A percentile compares a stretch with the other conserved stretches of the same genome.
Conservation (phyloP, 192 early-diverging fungal species). For the Backusella liffmaniae region DNA sequence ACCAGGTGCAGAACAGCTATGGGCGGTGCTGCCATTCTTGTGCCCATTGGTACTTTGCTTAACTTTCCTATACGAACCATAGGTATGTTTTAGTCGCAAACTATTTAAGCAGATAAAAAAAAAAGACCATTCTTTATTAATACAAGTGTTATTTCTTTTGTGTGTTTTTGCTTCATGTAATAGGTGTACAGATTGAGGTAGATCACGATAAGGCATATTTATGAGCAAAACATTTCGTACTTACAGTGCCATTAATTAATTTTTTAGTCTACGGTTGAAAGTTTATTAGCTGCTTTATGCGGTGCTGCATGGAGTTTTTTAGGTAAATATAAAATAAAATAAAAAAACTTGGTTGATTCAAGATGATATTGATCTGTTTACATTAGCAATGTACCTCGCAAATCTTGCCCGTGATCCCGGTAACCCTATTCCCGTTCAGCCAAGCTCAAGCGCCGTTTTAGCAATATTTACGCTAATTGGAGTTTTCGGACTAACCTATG, state of each 20-base stretch:
- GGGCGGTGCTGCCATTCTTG: constrained; percentile 13
- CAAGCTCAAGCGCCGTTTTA: constrained; percentile 18
- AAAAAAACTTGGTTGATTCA: neutral
- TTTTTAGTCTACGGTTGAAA: constrained; percentile 9
- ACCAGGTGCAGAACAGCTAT: neutral
- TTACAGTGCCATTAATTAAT: neutral
- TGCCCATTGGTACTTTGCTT: constrained; percentile 20
- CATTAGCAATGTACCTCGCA: constrained; percentile 26
- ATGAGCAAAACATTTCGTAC: neutral
- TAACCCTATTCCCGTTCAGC: constrained; percentile 17
- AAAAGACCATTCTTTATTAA: neutral
- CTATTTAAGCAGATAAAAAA: neutral
- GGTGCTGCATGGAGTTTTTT: constrained; percentile 25
- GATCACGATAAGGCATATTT: neutral
- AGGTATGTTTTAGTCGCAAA: neutral
- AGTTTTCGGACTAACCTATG: constrained; percentile 25
- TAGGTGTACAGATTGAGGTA: constrained; percentile 35
- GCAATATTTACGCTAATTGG: constrained; percentile 32
- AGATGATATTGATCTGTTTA: neutral
- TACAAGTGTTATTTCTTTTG: neutral
- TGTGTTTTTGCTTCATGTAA: neutral
- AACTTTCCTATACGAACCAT: constrained; percentile 23
- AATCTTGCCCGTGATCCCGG: constrained; percentile 26
- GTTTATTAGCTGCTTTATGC: constrained; percentile 8
- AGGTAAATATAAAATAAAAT: constrained; percentile 18